Conservation (phyloP, 305 asterid genomes). For the Solanum chacoense region DNA sequence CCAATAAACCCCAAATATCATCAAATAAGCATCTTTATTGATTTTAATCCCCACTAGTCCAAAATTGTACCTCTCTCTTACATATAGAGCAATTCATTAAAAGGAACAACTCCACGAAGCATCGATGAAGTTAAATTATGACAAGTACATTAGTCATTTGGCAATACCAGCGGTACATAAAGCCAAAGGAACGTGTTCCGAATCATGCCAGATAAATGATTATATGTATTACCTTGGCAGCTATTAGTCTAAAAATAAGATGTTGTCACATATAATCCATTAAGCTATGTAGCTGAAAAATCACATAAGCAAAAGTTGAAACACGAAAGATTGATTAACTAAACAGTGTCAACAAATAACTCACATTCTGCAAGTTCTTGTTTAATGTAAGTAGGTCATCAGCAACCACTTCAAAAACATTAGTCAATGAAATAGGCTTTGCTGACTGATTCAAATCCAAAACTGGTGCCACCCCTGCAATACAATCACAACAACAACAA, state of each 20-base stretch:
- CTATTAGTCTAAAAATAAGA: not conserved
- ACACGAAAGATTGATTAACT: not conserved
- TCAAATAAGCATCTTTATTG: not conserved
- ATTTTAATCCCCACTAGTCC: not conserved
- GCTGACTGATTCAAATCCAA: slow-evolving; percentile 19
- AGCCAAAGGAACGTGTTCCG: not conserved
- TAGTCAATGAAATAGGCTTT: slow-evolving; percentile 14
- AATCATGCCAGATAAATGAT: not conserved
- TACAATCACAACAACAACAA: slow-evolving; percentile 2
- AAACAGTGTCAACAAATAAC: not conserved
- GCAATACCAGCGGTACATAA: not conserved
- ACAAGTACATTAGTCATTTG: not conserved
- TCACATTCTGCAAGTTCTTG: slow-evolving; percentile 34
- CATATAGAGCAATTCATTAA: not conserved
- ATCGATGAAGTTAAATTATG: not conserved
- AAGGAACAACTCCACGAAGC: not conserved
- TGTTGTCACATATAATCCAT: not conserved
- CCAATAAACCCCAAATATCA: not conserved
- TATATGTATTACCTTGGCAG: not conserved
- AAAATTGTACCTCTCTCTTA: not conserved
- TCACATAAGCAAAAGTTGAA: not conserved
- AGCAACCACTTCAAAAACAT: slow-evolving; percentile 35
- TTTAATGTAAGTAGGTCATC: slow-evolving; percentile 38
- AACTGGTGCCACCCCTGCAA: slow-evolving; percentile 41
- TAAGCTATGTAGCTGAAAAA: not conserved